These are phyloP conservation scores for Lumnitzera racemosa DNA, from an alignment of 345 rosid species.

Conservation along the genomic window DNA sequence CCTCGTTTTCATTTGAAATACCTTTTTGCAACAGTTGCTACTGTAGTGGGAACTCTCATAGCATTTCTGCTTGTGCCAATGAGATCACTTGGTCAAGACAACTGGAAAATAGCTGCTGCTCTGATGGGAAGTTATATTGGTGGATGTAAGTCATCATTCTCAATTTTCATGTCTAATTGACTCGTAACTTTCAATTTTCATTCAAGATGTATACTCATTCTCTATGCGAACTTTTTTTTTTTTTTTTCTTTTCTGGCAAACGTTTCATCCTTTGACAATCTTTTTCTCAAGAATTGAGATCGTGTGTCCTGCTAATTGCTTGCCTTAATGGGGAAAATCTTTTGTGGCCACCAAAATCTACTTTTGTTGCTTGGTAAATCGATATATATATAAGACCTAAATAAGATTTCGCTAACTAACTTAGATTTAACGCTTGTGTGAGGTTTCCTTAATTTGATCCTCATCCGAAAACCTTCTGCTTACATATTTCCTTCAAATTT, in stretches of 20 bases:
- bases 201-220: background rate
- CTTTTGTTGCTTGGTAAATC: too few species aligned
- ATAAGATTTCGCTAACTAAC: too few species aligned
- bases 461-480: background rate
- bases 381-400: too few species aligned
- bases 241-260: background rate
- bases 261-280: too few species aligned
- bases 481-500: background rate
- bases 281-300: too few species aligned
- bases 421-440: conserved; percentile 43
- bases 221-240: background rate
- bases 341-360: too few species aligned
- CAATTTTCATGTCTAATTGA: background rate
- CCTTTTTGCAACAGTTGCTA: conserved; percentile 42
- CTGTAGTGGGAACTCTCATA: conserved; percentile 60
- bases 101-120: conserved; percentile 95
- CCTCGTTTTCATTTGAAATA: conserved; percentile 3
- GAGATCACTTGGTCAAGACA: conserved; percentile 76
- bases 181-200: conserved; percentile 4
- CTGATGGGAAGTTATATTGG: conserved; percentile 92
- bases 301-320: too few species aligned
- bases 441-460: background rate
- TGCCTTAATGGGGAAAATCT: too few species aligned
- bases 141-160: conserved; percentile 44
- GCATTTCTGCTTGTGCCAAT: conserved; percentile 78